These are phyloP conservation scores for Kluyveromyces siamensis DNA, from an alignment of 805 yeast species.

Conservation along the genomic window DNA sequence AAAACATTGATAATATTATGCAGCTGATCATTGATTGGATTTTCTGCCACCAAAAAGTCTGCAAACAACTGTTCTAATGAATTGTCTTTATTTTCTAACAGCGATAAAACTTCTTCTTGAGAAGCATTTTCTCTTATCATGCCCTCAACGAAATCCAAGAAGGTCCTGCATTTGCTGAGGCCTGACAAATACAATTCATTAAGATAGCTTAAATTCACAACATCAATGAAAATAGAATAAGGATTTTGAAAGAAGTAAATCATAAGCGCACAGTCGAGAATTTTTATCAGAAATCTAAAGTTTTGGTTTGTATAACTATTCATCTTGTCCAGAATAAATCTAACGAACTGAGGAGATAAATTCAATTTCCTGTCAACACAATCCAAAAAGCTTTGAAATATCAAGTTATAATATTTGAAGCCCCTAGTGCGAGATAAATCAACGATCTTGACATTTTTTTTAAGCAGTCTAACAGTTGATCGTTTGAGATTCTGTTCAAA, in stretches of 20 bases:
- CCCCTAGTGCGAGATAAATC: slow-evolving; percentile 28
- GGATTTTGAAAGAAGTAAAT: slow-evolving; percentile 28
- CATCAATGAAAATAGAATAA: slow-evolving; percentile 28
- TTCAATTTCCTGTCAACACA: slow-evolving; percentile 29
- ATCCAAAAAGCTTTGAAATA: slow-evolving; percentile 26
- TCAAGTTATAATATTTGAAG: slow-evolving; percentile 25
- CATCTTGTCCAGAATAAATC: slow-evolving; percentile 25
- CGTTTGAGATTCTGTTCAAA: slow-evolving; percentile 26
- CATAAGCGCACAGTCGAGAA: slow-evolving; percentile 27
- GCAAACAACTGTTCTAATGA: slow-evolving; percentile 24
- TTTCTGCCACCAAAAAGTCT: slow-evolving; percentile 27
- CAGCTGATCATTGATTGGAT: slow-evolving; percentile 27
- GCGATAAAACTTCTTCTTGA: slow-evolving; percentile 16
- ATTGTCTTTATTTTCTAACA: slow-evolving; percentile 18
- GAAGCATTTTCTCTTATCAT: slow-evolving; percentile 20
- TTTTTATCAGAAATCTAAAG: slow-evolving; percentile 23
- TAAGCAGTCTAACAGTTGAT: slow-evolving; percentile 23
- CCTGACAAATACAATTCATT: slow-evolving; percentile 21
- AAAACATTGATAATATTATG: slow-evolving; percentile 18
- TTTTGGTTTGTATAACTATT: slow-evolving; percentile 24
- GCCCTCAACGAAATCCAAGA: slow-evolving; percentile 27
- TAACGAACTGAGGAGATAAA: slow-evolving; percentile 22
- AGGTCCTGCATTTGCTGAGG: slow-evolving; percentile 26
- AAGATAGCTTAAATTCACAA: slow-evolving; percentile 21
- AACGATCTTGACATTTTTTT: slow-evolving; percentile 18